These are phyloP conservation scores for Chaetomium fimeti DNA, from an alignment of 495 filamentous ascomycete genomes.

Conservation along the genomic window DNA sequence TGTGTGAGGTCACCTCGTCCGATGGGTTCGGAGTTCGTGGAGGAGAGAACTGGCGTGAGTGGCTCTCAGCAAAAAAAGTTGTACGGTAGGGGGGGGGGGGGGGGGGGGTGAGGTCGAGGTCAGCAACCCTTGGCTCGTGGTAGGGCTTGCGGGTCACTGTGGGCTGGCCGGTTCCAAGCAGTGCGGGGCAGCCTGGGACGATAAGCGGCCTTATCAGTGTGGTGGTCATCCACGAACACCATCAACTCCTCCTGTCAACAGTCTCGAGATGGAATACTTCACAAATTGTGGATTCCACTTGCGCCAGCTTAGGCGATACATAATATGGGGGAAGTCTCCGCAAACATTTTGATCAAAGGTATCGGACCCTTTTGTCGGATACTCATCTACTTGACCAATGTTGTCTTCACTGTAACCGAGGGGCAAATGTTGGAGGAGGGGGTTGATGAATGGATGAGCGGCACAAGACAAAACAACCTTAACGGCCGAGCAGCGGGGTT, in stretches of 20 bases:
- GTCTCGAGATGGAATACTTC: constrained; percentile 7
- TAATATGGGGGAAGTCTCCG: constrained; percentile 18
- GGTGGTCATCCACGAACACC: not conserved
- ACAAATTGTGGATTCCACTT: constrained; percentile 19
- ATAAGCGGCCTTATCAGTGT: constrained; percentile 4
- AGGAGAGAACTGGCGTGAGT: not conserved
- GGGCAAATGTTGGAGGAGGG: not conserved
- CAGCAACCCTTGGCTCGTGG: not conserved
- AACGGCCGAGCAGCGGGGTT: constrained; percentile 16
- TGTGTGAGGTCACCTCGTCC: not conserved
- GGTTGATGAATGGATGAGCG: not conserved
- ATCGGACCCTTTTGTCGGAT: not conserved
- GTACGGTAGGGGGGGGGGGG: constrained; percentile 3
- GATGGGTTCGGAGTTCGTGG: constrained; percentile 14
- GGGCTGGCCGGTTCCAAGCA: not conserved
- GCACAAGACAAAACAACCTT: not conserved
- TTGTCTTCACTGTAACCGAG: not conserved
- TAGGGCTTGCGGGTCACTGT: constrained; percentile 18
- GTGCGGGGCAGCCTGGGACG: constrained; percentile 16
- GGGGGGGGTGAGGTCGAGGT: constrained; percentile 12
- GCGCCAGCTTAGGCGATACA: constrained; percentile 23
- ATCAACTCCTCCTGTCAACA: constrained; percentile 10
- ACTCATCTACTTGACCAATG: not conserved
- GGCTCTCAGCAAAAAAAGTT: constrained; percentile 15
- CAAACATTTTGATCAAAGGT: not conserved